Evolutionary conservation across 169 alveolate species (phyloP).

Genomic region (Plasmodium adleri): DNA sequence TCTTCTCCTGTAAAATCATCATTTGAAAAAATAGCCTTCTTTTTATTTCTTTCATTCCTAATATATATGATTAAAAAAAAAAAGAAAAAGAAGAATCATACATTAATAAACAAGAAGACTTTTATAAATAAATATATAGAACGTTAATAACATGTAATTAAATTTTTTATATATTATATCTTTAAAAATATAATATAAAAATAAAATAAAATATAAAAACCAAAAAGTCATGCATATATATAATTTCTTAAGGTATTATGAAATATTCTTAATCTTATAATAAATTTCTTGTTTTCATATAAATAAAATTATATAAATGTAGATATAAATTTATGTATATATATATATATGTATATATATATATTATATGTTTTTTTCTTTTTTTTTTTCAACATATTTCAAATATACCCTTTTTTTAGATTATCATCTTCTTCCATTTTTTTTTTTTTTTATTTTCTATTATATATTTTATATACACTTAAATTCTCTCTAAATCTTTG

Average conservation of each 20-base stretch:
- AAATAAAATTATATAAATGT: neutral
- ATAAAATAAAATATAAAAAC: no score
- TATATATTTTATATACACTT: neutral
- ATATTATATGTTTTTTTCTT: neutral
- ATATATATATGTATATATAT: constrained; percentile 6
- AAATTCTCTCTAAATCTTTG: neutral
- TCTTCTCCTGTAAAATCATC: constrained; percentile 76
- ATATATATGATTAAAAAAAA: neutral
- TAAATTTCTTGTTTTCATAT: neutral
- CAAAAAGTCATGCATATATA: no score
- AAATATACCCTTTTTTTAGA: constrained; percentile 57
- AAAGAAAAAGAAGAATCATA: neutral
- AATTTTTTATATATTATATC: no score
- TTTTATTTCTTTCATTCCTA: constrained; percentile 69
- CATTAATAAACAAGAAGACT: neutral
- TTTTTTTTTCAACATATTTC: neutral
- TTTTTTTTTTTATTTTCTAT: constrained; percentile 3
- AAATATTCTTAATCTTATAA: neutral
- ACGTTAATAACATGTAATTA: neutral
- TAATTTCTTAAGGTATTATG: no score
- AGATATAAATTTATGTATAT: constrained; percentile 13
- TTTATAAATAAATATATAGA: neutral
- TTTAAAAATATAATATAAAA: no score
- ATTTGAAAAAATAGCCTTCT: constrained; percentile 66
- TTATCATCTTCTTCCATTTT: constrained; percentile 52